Base-by-base conservation (phyloP, 352 stramenopile genomes). In the Phytophthora citricola region DNA sequence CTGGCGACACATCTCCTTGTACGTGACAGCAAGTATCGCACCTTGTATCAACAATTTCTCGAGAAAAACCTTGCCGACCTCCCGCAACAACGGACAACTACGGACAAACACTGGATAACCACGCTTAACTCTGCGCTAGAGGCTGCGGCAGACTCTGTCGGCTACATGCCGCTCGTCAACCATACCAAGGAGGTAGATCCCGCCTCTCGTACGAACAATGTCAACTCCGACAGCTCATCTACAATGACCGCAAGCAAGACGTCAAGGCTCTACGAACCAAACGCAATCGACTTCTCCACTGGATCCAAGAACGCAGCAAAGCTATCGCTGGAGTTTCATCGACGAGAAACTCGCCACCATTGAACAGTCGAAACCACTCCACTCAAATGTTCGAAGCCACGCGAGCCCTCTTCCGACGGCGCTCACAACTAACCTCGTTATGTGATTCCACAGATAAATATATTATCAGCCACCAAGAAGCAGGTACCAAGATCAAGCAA, bases 1-100 rank as follows among this genome's bases (percentile, higher is more conserved):
- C 48, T 58, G 2, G 57, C 46, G 1, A 65, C 47, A 12, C 57
- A 58, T 29, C 45, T 49, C 20, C 26, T 45, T 11, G 47, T 57
- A 2, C 36, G 44, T n/a, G 47, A 58, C 47, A 10, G 5, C 26
- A 40, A 41, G 11, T 15, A n/a, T 5, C 38, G 44, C 15, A 17
- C 10, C 4, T 1, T 29, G 1, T 48, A 63, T 14, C 26, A 22
- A 22, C 6, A 17, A 20, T 26, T 12, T 5, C 43, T 63, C 9
- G 24, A 46, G 41, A 34, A 10, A 17, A 4, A 24, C 14, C 29
- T 41, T 14, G 12, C 10, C 4, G 39, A 59, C 39, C 5, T 50
- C 24, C 27, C 51, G 24, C 24, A 22, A 27, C 29, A 15, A 38
- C 43, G 10, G 2, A 1, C 0, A 38, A 29, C 29, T 15, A 39